These are phyloP conservation scores for Neocucurbitaria cava DNA, from an alignment of 2,329 filamentous ascomycete genomes.

Conservation along the genomic window DNA sequence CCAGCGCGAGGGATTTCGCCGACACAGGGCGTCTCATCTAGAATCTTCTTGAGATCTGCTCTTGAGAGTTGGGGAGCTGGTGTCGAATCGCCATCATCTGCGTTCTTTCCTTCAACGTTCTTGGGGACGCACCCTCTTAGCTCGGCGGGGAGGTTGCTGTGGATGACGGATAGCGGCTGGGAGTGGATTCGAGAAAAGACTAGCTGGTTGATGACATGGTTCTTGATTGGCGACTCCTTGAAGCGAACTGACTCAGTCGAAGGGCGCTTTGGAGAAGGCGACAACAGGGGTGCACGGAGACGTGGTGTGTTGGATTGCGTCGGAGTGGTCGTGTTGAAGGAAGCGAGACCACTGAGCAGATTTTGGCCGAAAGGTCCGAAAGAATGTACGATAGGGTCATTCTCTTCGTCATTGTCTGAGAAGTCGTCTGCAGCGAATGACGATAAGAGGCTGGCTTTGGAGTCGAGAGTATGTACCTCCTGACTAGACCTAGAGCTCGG, in stretches of 20 bases:
- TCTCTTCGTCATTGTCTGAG: constrained; percentile 83
- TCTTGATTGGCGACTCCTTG: constrained; percentile 64
- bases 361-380: constrained; percentile 91
- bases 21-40: constrained; percentile 78
- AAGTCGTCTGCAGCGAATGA: constrained; percentile 64
- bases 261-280: constrained; percentile 41
- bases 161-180: constrained; percentile 86
- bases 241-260: constrained; percentile 33
- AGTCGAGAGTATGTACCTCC: constrained; percentile 18
- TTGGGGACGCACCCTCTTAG: constrained; percentile 48
- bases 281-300: constrained; percentile 32
- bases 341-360: constrained; percentile 80
- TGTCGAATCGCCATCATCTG: constrained; percentile 25
- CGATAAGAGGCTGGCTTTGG: constrained; percentile 36
- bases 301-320: constrained; percentile 38
- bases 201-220: constrained; percentile 94
- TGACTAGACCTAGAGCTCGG: constrained; percentile 31
- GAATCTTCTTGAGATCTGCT: constrained; percentile 69
- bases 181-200: constrained; percentile 93
- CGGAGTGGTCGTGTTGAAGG: constrained; percentile 73
- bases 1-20: constrained; percentile 89
- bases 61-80: constrained; percentile 38
- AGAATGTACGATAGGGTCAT: constrained; percentile 89
- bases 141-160: constrained; percentile 80
- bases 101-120: constrained; percentile 26